Conservation (phyloP, 495 filamentous ascomycete genomes). For the Trichoderma erinaceum region DNA sequence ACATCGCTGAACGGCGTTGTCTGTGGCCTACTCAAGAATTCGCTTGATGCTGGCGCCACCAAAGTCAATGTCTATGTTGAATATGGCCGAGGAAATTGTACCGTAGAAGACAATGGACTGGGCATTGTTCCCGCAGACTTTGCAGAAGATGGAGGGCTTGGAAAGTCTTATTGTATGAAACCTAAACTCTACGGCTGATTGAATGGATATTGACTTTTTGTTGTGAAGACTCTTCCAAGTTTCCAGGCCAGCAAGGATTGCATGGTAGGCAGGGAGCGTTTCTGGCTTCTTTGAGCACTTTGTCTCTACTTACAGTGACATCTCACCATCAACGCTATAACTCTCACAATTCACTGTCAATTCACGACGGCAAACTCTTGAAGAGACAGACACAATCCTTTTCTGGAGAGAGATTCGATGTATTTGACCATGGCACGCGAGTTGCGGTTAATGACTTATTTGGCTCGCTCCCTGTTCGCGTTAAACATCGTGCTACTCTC, state of each 20-base stretch:
- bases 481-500: slow-evolving; percentile 62
- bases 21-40: slow-evolving; percentile 73
- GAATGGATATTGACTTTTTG: not conserved
- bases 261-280: slow-evolving; percentile 73
- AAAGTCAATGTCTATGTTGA: slow-evolving; percentile 69
- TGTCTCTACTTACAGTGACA: slow-evolving; percentile 72
- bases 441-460: slow-evolving; percentile 82
- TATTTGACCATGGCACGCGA: slow-evolving; percentile 64
- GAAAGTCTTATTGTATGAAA: slow-evolving; percentile 63
- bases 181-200: not conserved
- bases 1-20: slow-evolving; percentile 68
- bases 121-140: slow-evolving; percentile 76
- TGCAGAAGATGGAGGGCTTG: slow-evolving; percentile 60
- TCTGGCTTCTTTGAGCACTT: slow-evolving; percentile 66
- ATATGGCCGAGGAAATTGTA: slow-evolving; percentile 68
- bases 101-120: slow-evolving; percentile 80
- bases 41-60: slow-evolving; percentile 72
- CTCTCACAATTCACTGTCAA: slow-evolving; percentile 61
- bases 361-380: slow-evolving; percentile 67
- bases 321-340: slow-evolving; percentile 62
- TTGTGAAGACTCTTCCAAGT: slow-evolving; percentile 70
- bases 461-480: slow-evolving; percentile 93
- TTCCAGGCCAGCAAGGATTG: slow-evolving; percentile 32
- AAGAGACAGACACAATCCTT: slow-evolving; percentile 61
- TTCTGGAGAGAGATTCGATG: slow-evolving; percentile 49